A percentile compares a stretch with the other conserved stretches of the same genome.
Evolutionary conservation across 805 yeast genomes (phyloP).

Genomic region (Torulaspora quercuum): DNA sequence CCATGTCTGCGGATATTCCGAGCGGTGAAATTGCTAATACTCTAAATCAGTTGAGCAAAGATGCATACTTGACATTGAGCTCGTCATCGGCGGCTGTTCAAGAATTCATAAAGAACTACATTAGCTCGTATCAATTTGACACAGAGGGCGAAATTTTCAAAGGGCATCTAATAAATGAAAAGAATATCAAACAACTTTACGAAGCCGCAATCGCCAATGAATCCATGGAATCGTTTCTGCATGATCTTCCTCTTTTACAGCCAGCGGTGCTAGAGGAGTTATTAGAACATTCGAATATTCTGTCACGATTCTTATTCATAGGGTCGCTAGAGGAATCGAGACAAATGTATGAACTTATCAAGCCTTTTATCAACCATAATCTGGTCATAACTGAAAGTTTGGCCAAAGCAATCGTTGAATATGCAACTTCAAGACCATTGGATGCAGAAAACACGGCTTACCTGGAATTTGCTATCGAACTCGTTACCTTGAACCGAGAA

Average conservation of each 20-base stretch:
- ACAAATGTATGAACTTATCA: conserved; percentile 13
- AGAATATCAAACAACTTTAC: conserved; percentile 38
- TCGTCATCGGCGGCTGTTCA: conserved; percentile 21
- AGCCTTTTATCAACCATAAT: conserved; percentile 14
- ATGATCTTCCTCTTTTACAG: conserved; percentile 20
- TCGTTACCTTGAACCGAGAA: conserved; percentile 19
- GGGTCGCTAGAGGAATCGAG: conserved; percentile 14
- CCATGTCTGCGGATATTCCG: conserved; percentile 20
- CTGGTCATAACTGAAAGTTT: conserved; percentile 15
- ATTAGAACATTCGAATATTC: conserved; percentile 19
- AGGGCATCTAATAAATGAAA: conserved; percentile 35
- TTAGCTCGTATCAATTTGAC: conserved; percentile 29
- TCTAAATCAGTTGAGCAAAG: conserved; percentile 25
- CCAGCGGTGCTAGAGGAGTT: conserved; percentile 7
- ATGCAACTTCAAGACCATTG: conserved; percentile 8
- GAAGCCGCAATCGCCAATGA: conserved; percentile 23
- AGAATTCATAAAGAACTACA: conserved; percentile 23
- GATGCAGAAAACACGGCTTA: not conserved
- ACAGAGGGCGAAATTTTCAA: conserved; percentile 31
- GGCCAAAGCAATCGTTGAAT: conserved; percentile 14
- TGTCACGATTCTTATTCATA: conserved; percentile 16
- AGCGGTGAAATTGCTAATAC: conserved; percentile 32
- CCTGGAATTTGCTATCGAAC: conserved; percentile 12
- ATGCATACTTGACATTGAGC: conserved; percentile 3
- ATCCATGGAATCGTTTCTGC: conserved; percentile 23